A percentile compares a stretch with the other conserved stretches of the same genome.
These are phyloP conservation scores for Ustilago xerochloae DNA, from an alignment of 1,284 basidiomycete genomes.

Conservation along the genomic window DNA sequence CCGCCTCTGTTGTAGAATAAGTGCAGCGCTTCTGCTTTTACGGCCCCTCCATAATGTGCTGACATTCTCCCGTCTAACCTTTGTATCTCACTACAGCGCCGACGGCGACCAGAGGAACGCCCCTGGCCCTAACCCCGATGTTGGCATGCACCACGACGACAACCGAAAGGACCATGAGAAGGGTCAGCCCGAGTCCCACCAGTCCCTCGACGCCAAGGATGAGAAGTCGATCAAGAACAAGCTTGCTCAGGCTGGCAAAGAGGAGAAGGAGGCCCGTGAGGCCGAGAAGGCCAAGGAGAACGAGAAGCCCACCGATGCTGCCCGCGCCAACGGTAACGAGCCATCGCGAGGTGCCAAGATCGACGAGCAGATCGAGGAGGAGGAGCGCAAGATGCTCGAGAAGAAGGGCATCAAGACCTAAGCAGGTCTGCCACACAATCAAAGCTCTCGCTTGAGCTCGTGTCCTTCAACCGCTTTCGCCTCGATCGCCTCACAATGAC, in stretches of 20 bases:
- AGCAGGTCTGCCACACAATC: not conserved
- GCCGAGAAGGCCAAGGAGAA: constrained; percentile 45
- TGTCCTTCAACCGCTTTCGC: not conserved
- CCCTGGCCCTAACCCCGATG: constrained; percentile 49
- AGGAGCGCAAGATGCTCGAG: constrained; percentile 65
- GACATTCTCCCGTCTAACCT: too few relatives aligned
- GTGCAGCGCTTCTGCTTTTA: not conserved
- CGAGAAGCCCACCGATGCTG: constrained; percentile 49
- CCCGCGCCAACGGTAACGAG: constrained; percentile 72
- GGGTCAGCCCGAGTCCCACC: constrained; percentile 60
- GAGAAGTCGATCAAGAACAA: constrained; percentile 64
- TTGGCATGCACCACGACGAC: constrained; percentile 52
- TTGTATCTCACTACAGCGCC: constrained; percentile 16
- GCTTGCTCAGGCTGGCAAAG: constrained; percentile 61
- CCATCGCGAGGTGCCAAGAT: constrained; percentile 75
- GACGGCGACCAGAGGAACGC: constrained; percentile 58
- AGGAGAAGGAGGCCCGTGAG: constrained; percentile 50
- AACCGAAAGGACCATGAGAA: constrained; percentile 58
- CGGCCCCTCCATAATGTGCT: too few relatives aligned
- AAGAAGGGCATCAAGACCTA: constrained; percentile 57
- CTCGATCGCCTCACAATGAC: not conserved
- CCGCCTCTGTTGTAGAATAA: too few relatives aligned
- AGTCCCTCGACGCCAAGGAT: constrained; percentile 57
- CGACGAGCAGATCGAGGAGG: constrained; percentile 74
- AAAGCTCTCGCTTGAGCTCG: not conserved